Conservation (phyloP, 768 basidiomycete species). For the Lentinula guzmanii region DNA sequence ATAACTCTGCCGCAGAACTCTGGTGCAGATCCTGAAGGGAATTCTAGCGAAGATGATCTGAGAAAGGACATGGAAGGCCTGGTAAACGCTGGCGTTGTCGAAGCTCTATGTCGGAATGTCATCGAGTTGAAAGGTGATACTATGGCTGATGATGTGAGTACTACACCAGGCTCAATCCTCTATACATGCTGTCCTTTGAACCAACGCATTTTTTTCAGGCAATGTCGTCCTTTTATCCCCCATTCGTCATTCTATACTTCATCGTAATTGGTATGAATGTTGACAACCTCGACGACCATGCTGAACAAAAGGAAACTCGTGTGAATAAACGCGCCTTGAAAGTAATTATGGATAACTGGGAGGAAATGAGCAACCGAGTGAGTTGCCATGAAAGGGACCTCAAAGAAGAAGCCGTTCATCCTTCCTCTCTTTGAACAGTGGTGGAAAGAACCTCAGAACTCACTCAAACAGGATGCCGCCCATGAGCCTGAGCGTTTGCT, state of each 20-base stretch:
- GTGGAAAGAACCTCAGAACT: slow-evolving; percentile 1
- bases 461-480: not conserved
- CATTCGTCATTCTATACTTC: slow-evolving; percentile 3
- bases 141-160: slow-evolving; percentile 1
- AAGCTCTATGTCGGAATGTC: slow-evolving; percentile 1
- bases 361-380: not conserved
- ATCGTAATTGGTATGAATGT: not conserved
- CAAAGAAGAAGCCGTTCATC: not conserved
- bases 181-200: too few relatives aligned
- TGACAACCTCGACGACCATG: not conserved
- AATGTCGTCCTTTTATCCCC: not conserved
- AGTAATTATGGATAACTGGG: not conserved
- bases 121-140: not conserved
- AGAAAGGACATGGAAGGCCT: not conserved
- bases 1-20: not conserved
- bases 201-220: not conserved
- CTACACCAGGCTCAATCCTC: not conserved
- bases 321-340: not conserved
- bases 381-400: not conserved
- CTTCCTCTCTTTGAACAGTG: not conserved
- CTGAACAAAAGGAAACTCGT: not conserved
- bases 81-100: not conserved
- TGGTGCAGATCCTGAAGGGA: not conserved
- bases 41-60: not conserved
- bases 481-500: slow-evolving; percentile 1